A percentile compares a stretch with the other conserved stretches of the same genome.
phyloP scores from a whole-genome alignment of 2,329 filamentous ascomycete species.

The Aspergillus sp. region DNA sequence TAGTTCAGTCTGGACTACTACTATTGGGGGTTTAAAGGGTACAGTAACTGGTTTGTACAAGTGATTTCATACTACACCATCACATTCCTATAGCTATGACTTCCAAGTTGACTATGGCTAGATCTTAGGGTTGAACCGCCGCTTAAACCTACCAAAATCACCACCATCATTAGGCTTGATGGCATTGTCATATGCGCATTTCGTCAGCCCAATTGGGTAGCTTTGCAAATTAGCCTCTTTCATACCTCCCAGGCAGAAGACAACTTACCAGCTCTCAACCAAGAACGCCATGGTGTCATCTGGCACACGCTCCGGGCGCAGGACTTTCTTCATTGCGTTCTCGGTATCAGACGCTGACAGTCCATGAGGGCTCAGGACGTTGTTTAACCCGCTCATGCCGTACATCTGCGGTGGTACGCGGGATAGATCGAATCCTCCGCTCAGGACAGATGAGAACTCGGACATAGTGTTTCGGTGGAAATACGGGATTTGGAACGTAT shows the following conservation, averaged over 20 bases:
- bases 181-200: constrained; percentile 6
- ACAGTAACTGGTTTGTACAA: too few relatives aligned
- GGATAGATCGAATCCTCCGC: constrained; percentile 2
- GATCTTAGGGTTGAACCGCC: constrained; percentile 5
- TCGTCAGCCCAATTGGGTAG: constrained; percentile 6
- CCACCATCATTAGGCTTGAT: background rate
- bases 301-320: constrained; percentile 2
- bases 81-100: too few relatives aligned
- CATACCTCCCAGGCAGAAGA: background rate
- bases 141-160: constrained; percentile 6
- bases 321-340: constrained; percentile 5
- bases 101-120: background rate
- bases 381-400: constrained; percentile 6
- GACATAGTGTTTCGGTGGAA: constrained; percentile 9
- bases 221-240: background rate
- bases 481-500: constrained; percentile 7
- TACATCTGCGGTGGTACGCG: background rate
- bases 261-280: constrained; percentile 5
- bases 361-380: constrained; percentile 2
- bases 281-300: constrained; percentile 6
- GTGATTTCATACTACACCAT: too few relatives aligned
- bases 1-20: background rate
- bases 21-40: background rate
- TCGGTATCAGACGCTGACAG: background rate
- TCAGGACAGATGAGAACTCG: constrained; percentile 3